Base-by-base conservation (phyloP, 2,329 filamentous ascomycete species). In the Neonectria sp. region DNA sequence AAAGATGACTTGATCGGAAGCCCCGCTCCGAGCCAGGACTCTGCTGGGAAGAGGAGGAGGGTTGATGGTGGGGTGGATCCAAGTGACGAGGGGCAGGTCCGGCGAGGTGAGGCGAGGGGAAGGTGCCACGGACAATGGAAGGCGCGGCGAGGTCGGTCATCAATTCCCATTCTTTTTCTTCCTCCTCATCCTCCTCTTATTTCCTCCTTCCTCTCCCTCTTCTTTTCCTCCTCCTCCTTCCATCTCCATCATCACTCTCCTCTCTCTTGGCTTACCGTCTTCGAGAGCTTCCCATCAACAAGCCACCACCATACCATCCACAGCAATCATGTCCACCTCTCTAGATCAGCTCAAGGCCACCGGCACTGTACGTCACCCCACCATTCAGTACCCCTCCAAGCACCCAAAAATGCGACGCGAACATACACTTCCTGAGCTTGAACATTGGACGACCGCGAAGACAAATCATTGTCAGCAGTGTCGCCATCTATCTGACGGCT, bases 271-370 rank as follows among this genome's bases (percentile, higher is more conserved):
- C 43, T 55, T 33, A 35, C n/a, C 51, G 24, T 58, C 59, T 43
- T 46, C 55, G 58, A 68, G 58, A 61, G 48, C 27, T 55, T 63
- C 48, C 64, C 66, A 53, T 65, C 62, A 70, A 57, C 57, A 55
- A 52, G 59, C 49, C 68, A 52, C 51, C 61, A 60, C 55, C 60
- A 68, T 60, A 61, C 55, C 64, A 33, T 68, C 63, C 66, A 27
- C 51, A 66, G 62, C 56, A 71, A 80, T 59, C 74, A 98, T 98
- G 95, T 85, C 94, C 84, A 92, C 86, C 84, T 94, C 95, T 84
- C 93, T 99, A 79, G 96, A 98, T 79, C 95, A 98, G 88, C 91
- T 99, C 83, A 99, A 99, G 90, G 91, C 94, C 87, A 85, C 92
- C 82, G 96, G 96, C 92, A 99, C 96, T 80, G 95, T 97, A 89